A percentile compares a stretch with the other conserved stretches of the same genome.
Evolutionary conservation across 2,329 filamentous ascomycete genomes (phyloP).

Genomic region (Aulographum hederae): DNA sequence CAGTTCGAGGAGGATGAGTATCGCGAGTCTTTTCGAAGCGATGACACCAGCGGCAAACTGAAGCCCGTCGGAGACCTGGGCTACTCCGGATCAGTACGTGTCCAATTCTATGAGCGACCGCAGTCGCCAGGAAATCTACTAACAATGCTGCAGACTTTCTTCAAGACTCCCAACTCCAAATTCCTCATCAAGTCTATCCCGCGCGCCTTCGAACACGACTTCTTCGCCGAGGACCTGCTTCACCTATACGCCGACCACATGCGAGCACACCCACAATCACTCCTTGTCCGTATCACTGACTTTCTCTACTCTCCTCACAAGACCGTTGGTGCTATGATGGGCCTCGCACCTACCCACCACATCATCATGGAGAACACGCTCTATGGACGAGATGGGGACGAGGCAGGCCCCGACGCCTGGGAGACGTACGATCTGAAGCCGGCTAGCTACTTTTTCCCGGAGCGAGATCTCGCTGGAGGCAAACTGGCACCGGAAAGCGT

Average conservation of each 20-base stretch:
- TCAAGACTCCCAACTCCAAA: conserved; percentile 44
- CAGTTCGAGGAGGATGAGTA: conserved; percentile 35
- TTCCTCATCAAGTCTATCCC: conserved; percentile 57
- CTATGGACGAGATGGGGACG: conserved; percentile 34
- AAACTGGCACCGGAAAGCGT: conserved; percentile 44
- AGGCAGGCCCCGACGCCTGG: conserved; percentile 31
- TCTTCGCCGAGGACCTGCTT: conserved; percentile 50
- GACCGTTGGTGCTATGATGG: conserved; percentile 41
- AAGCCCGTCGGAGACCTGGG: conserved; percentile 48
- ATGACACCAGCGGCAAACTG: conserved; percentile 19
- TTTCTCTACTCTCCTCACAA: conserved; percentile 38
- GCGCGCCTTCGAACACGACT: conserved; percentile 49
- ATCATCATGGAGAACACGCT: conserved; percentile 65
- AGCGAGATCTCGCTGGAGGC: conserved; percentile 50
- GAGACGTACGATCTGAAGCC: conserved; percentile 62
- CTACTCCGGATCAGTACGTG: conserved; percentile 46
- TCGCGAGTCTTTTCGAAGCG: conserved; percentile 30
- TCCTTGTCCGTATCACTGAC: conserved; percentile 55
- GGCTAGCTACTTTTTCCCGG: conserved; percentile 56
- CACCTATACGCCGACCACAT: conserved; percentile 47
- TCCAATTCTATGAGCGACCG: not conserved
- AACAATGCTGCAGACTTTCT: conserved; percentile 38
- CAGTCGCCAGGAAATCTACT: conserved; percentile 3
- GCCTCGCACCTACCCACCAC: conserved; percentile 48
- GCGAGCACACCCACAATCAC: conserved; percentile 36